Conservation (phyloP, 208 protist species). For the Willaertia magna region DNA sequence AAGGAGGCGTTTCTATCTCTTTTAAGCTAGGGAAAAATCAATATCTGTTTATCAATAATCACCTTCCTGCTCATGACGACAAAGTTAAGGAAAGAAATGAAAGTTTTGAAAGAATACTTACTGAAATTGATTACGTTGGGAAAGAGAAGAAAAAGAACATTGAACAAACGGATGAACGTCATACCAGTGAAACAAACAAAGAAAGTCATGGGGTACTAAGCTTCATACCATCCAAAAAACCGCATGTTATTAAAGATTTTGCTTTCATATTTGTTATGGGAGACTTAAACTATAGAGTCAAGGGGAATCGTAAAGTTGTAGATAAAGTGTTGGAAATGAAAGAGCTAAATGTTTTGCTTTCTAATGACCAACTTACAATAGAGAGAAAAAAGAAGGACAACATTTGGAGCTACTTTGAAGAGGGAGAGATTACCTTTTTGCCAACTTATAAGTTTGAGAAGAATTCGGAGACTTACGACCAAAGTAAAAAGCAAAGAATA, state of each 20-base stretch:
- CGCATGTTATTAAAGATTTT: conserved; percentile 39
- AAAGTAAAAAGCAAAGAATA: conserved; percentile 52
- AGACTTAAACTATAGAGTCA: conserved; percentile 86
- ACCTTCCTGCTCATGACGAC: conserved; percentile 70
- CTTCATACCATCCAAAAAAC: not conserved
- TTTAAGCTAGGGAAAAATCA: conserved; percentile 37
- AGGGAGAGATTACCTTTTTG: conserved; percentile 62
- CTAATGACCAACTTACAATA: conserved; percentile 72
- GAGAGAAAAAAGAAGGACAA: conserved; percentile 54
- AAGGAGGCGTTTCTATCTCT: conserved; percentile 65
- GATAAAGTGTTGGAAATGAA: conserved; percentile 52
- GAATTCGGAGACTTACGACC: conserved; percentile 57
- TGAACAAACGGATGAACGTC: not conserved
- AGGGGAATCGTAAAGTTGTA: conserved; percentile 58
- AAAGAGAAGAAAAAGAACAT: conserved; percentile 21
- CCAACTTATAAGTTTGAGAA: conserved; percentile 76
- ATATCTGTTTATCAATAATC: conserved; percentile 65
- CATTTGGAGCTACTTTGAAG: conserved; percentile 61
- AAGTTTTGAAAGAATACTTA: conserved; percentile 58
- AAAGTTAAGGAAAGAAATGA: conserved; percentile 55
- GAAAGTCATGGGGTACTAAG: not conserved
- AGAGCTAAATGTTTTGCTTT: conserved; percentile 52
- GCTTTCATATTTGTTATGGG: conserved; percentile 77
- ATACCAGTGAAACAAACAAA: not conserved
- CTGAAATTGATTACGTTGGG: conserved; percentile 35